phyloP scores from a whole-genome alignment of 768 basidiomycete species.

The Hortiboletus campestris region DNA sequence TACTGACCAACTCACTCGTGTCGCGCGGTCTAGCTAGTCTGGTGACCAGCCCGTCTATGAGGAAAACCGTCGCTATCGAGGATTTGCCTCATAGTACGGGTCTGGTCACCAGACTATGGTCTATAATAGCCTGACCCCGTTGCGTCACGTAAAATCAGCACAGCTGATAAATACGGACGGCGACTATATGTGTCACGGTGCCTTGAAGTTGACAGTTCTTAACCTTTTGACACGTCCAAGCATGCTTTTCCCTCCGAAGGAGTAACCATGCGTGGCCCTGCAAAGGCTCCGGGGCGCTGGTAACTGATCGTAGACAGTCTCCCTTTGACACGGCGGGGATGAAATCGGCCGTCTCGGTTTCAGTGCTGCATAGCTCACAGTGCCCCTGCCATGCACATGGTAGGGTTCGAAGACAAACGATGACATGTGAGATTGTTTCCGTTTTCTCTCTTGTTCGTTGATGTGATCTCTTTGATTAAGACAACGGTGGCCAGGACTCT shows the following conservation, averaged over 20 bases:
- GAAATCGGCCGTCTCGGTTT: not conserved
- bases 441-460: not conserved
- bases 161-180: too few species aligned
- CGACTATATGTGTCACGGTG: not conserved
- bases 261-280: not conserved
- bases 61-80: too few species aligned
- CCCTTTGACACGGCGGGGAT: not conserved
- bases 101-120: too few species aligned
- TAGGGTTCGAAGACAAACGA: not conserved
- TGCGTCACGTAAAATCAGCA: too few species aligned
- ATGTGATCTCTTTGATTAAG: not conserved
- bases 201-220: too few species aligned
- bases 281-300: not conserved
- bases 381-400: not conserved
- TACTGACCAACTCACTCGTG: too few species aligned
- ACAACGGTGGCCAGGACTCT: not conserved
- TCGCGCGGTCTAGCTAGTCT: too few species aligned
- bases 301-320: not conserved
- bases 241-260: not conserved
- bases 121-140: too few species aligned
- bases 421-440: conserved; percentile 3
- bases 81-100: too few species aligned
- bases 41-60: too few species aligned
- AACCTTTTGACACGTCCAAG: too few species aligned
- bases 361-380: not conserved